phyloP scores from a whole-genome alignment of 1,284 basidiomycete genomes.

The Ceratobasidium sp. region DNA sequence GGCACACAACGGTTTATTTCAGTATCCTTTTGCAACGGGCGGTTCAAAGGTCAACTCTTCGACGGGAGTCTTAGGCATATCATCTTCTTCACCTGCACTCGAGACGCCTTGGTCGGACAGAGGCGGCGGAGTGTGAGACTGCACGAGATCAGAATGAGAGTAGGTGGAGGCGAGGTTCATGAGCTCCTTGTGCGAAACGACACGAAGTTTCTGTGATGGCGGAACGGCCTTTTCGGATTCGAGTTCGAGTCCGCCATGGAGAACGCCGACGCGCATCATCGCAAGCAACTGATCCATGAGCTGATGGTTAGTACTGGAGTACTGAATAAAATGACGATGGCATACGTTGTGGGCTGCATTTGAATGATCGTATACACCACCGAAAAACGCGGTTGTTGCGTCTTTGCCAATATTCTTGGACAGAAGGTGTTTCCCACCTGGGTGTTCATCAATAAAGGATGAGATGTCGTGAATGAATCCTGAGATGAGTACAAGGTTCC shows the following conservation, averaged over 20 bases:
- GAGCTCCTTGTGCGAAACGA: slow-evolving; percentile 40
- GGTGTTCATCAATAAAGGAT: slow-evolving; percentile 90
- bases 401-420: slow-evolving; percentile 79
- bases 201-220: slow-evolving; percentile 71
- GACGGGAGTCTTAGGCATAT: slow-evolving; percentile 9
- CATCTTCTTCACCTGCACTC: slow-evolving; percentile 28
- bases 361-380: slow-evolving; percentile 93
- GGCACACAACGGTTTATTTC: too few species aligned
- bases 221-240: slow-evolving; percentile 72
- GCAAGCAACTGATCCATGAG: slow-evolving; percentile 66
- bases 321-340: too few species aligned
- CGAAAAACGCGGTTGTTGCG: slow-evolving; percentile 93
- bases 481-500: slow-evolving; percentile 84
- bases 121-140: not conserved
- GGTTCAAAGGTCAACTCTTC: slow-evolving; percentile 3
- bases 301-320: too few species aligned
- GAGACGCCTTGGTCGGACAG: slow-evolving; percentile 16
- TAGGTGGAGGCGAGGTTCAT: not conserved
- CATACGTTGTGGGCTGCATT: slow-evolving; percentile 84
- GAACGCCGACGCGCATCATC: slow-evolving; percentile 91
- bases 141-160: not conserved
- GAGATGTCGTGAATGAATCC: slow-evolving; percentile 93
- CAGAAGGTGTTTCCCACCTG: slow-evolving; percentile 80
- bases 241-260: slow-evolving; percentile 83
- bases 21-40: not conserved